Evolutionary conservation across 306 rosid species (phyloP), one percentile per base, ranked within the genome.

Genomic region (Styphnolobium japonicum): DNA sequence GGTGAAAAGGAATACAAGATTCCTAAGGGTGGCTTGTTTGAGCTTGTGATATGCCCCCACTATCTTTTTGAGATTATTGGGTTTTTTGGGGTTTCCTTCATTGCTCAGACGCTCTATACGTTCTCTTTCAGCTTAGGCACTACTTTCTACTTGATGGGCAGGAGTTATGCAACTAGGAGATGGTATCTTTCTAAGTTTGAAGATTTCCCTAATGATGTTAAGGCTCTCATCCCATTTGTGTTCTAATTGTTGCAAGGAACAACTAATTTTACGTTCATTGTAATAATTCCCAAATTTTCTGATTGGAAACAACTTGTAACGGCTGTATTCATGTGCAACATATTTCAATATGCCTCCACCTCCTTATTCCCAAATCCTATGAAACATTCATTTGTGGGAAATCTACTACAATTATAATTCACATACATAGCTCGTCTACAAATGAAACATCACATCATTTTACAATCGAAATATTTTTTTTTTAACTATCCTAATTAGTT

Each of bases 161-260:
- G 98, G 84, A 94, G 98, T 77, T 80, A 39, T 67, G 89, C 93
- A 15, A 92, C 98, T 10, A 82, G 88, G 81, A 85, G 55, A 57
- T 94, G 97, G 97, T 92, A 92, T 39, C 49, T 78, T 27, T 90
- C 97, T 27, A 94, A 92, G 74, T 94, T 92, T 83, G 92, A 92
- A 22, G 81, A 85, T 74, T 94, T 94, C 78, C 93, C 94, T 16
- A 62, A 64, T 1, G 19, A 85, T 85, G 75, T 92, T 18, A 92
- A 91, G 88, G 93, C 97, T 52, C 36, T 94, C 5, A 57, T 92
- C 67, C 98, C 97, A 1, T 91, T 66, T 79, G 27, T 91, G 19
- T 85, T 89, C 46, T 94, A 77, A 82, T 37, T 25, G 33, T 39
- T 51, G 66, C 8, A 5, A 67, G 56, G 33, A 65, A 37, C 4